Conservation (phyloP, 2,329 filamentous ascomycete species). For the Lachnellula suecica region DNA sequence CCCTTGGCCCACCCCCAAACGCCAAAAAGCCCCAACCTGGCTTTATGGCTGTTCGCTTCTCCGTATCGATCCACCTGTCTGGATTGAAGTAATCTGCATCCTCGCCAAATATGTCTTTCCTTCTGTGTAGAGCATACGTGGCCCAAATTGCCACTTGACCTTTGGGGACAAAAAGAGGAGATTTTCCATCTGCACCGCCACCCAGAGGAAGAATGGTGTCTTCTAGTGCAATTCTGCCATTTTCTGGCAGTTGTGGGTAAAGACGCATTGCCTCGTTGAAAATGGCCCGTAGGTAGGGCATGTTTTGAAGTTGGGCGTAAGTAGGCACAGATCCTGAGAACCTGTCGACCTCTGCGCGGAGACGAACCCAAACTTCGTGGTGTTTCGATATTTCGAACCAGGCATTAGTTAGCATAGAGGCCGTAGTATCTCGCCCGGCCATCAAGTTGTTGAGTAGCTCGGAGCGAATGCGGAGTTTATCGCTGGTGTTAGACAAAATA, state of each 20-base stretch:
- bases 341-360: slow-evolving; percentile 39
- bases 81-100: slow-evolving; percentile 33
- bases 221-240: slow-evolving; percentile 44
- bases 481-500: background rate
- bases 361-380: slow-evolving; percentile 36
- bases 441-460: background rate
- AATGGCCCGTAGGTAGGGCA: background rate
- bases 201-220: slow-evolving; percentile 36
- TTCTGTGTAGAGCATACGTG: slow-evolving; percentile 25
- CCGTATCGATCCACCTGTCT: slow-evolving; percentile 26
- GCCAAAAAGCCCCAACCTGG: background rate
- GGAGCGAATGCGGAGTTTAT: background rate
- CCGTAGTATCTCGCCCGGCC: slow-evolving; percentile 56
- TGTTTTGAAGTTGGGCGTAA: background rate
- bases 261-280: slow-evolving; percentile 42
- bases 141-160: slow-evolving; percentile 19
- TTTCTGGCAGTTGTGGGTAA: slow-evolving; percentile 50
- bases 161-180: slow-evolving; percentile 22
- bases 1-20: slow-evolving; percentile 28
- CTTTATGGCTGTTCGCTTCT: background rate
- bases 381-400: slow-evolving; percentile 40
- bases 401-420: slow-evolving; percentile 46
- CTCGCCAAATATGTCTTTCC: slow-evolving; percentile 31
- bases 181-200: slow-evolving; percentile 25
- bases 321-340: slow-evolving; percentile 20